These are phyloP conservation scores for Thymus mandschuricus DNA, from an alignment of 257 asterid species.

Conservation along the genomic window DNA sequence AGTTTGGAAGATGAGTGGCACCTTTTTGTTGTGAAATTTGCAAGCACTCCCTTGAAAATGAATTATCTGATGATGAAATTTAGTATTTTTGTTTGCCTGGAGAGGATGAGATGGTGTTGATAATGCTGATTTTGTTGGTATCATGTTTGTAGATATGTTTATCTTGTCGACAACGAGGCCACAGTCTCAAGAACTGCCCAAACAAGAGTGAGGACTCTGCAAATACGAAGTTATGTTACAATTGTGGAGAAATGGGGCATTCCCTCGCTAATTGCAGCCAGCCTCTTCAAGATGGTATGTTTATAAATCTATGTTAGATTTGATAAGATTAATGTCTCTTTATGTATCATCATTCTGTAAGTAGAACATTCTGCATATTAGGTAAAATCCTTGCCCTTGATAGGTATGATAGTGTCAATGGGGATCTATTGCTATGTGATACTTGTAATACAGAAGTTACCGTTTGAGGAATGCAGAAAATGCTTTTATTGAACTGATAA, in stretches of 20 bases:
- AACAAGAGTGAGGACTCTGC: slow-evolving; percentile 50
- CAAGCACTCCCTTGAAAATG: neutral
- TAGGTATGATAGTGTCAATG: neutral
- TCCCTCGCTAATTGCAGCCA: slow-evolving; percentile 65
- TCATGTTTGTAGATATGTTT: slow-evolving; percentile 72
- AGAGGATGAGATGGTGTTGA: slow-evolving; percentile 5
- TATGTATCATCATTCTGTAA: slow-evolving; percentile 3
- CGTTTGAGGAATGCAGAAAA: neutral
- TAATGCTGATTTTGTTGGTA: slow-evolving; percentile 19
- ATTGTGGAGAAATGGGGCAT: slow-evolving; percentile 88
- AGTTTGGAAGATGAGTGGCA: neutral
- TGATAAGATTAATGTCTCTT: neutral
- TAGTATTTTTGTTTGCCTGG: slow-evolving; percentile 1
- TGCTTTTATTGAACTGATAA: neutral
- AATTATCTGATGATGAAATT: neutral
- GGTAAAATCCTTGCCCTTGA: neutral
- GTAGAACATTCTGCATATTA: slow-evolving; percentile 9
- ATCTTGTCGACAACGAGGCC: slow-evolving; percentile 81
- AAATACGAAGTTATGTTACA: slow-evolving; percentile 74
- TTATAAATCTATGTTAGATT: slow-evolving; percentile 1
- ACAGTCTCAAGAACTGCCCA: slow-evolving; percentile 87
- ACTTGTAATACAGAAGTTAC: neutral
- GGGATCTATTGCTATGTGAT: neutral
- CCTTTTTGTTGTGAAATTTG: slow-evolving; percentile 11
- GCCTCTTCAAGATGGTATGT: slow-evolving; percentile 89